Evolutionary conservation across 306 rosid genomes (phyloP), one percentile per base, ranked within the genome.

Genomic region (Rubus idaeus): DNA sequence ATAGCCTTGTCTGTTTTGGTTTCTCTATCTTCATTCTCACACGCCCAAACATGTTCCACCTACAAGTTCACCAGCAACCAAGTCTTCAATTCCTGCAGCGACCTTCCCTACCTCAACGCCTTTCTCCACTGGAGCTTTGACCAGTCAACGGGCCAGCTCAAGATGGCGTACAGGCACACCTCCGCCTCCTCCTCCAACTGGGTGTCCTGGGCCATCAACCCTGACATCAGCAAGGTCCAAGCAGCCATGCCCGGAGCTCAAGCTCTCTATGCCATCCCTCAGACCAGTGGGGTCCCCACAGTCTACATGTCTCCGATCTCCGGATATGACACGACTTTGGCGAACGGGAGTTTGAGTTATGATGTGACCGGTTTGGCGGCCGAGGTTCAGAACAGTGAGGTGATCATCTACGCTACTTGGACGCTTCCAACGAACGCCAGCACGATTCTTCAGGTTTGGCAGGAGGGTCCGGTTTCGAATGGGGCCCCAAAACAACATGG

Each of bases 161-260:
- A 77, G 8, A 74, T 93, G 8, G 98, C 96, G 4, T 93, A 76
- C 86, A 71, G 94, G 23, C 93, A 82, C 60, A 20, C 35, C 0
- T 85, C 83, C 9, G 61, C 85, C 45, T 18, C 87, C 0, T 8
- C 83, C n/a, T 49, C 87, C 7, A 84, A 8, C 4, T 93, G 98
- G 94, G 93, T 89, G 1, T 44, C 96, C 0, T 93, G 98, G 96
- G 98, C 89, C 5, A 87, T 93, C 18, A 89, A 93, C 50, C 89
- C 90, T 4, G 45, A 0, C 41, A 44, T 1, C 3, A 41, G 3
- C 9, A 13, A 9, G 10, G 64, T 0, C 0, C 0, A 5, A 0
- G 0, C 12, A 3, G 79, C 91, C 53, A 93, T 93, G 98, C 0
- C 0, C 16, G 90, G 94, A 42, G 85, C 94, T 3, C 93, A 93